Evolutionary conservation across 768 basidiomycete species (phyloP).

Genomic region (Amanita thiersii): DNA sequence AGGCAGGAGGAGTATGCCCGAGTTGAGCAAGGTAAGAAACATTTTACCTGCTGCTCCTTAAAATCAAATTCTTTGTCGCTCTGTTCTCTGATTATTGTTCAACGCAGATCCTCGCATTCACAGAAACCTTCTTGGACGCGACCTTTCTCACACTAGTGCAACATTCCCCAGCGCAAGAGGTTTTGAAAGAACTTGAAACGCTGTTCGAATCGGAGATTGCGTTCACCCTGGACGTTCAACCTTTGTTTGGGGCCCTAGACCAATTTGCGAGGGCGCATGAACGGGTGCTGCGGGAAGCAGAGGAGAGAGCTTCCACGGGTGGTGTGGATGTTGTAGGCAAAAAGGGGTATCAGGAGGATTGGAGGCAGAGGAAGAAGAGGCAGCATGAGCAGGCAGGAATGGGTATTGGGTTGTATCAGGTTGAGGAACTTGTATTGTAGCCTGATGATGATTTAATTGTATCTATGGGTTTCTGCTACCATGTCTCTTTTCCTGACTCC

Average conservation of each 20-base stretch:
- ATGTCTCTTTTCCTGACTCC: too few species aligned
- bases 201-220: constrained; percentile 49
- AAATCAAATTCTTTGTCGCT: not conserved
- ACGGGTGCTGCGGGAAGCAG: constrained; percentile 35
- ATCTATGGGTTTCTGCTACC: too few species aligned
- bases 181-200: constrained; percentile 41
- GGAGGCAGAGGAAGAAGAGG: constrained; percentile 45
- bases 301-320: constrained; percentile 16
- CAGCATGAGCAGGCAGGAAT: constrained; percentile 44
- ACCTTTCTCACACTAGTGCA: constrained; percentile 63
- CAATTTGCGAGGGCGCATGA: constrained; percentile 51
- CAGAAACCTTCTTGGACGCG: constrained; percentile 63
- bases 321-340: constrained; percentile 23
- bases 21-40: constrained; percentile 36
- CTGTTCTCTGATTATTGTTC: too few species aligned
- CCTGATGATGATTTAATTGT: too few species aligned
- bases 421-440: constrained; percentile 62
- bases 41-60: constrained; percentile 4
- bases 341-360: constrained; percentile 31
- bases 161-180: constrained; percentile 46
- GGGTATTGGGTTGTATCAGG: constrained; percentile 57
- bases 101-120: constrained; percentile 46
- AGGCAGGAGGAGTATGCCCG: constrained; percentile 26
- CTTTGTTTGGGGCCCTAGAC: constrained; percentile 54
- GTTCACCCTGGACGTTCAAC: constrained; percentile 40